Percentiles rank a stretch among this genome's conserved stretches.
These are phyloP conservation scores for Fomitopsis pulvina DNA, from an alignment of 768 basidiomycete genomes.

Conservation along the genomic window DNA sequence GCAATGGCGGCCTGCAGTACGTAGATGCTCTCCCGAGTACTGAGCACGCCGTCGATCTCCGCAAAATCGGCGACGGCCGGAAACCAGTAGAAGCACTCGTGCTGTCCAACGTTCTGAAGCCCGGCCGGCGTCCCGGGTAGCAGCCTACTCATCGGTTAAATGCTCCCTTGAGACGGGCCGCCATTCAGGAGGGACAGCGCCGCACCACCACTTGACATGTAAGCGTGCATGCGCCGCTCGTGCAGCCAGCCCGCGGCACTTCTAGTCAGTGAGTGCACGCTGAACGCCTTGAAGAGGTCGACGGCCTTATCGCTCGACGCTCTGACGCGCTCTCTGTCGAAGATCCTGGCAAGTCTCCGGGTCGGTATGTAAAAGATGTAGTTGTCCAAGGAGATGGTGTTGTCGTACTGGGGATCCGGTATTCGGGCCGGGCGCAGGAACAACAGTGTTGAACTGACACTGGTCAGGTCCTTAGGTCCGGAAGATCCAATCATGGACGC, in stretches of 20 bases:
- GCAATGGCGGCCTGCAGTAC: background rate
- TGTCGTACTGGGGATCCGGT: too few species aligned
- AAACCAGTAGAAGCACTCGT: background rate
- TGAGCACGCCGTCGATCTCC: constrained; percentile 3
- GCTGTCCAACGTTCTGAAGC: background rate
- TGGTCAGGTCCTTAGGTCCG: too few species aligned
- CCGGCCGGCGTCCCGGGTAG: background rate
- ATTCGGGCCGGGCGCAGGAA: too few species aligned
- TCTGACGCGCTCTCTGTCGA: background rate
- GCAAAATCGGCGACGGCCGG: background rate
- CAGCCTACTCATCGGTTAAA: background rate
- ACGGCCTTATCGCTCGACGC: background rate
- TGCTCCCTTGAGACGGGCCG: background rate
- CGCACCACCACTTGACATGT: too few species aligned
- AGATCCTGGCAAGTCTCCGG: too few species aligned
- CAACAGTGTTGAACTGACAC: too few species aligned
- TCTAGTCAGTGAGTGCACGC: background rate
- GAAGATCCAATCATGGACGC: too few species aligned
- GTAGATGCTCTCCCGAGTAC: background rate
- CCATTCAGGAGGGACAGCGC: too few species aligned
- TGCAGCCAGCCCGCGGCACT: too few species aligned
- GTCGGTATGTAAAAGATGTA: too few species aligned
- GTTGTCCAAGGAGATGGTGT: too few species aligned
- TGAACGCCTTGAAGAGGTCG: background rate
- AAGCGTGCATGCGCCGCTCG: too few species aligned